These are phyloP conservation scores for Adansonia rubrostipa DNA, from an alignment of 441 rosid genomes.

Conservation along the genomic window DNA sequence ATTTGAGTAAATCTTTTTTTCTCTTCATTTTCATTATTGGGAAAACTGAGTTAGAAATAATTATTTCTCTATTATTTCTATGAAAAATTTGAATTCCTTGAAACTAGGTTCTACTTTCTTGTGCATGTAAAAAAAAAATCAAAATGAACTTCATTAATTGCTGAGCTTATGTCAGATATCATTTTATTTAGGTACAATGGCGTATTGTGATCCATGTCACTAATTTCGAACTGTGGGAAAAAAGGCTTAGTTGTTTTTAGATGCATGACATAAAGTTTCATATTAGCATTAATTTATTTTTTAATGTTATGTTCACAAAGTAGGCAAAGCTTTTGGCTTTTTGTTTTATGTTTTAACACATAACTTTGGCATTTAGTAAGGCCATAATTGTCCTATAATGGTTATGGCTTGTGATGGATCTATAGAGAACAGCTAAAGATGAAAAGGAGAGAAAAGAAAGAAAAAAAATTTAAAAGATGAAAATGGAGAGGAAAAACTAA, in stretches of 20 bases:
- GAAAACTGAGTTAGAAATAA: not conserved
- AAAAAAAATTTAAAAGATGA: too few species aligned
- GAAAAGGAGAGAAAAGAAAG: too few species aligned
- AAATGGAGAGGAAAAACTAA: too few species aligned
- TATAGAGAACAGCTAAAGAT: too few species aligned
- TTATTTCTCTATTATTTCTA: not conserved
- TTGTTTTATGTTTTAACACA: not conserved
- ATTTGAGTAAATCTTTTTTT: not conserved
- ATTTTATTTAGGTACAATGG: not conserved
- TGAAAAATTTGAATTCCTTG: not conserved
- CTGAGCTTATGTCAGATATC: not conserved
- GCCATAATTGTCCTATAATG: constrained; percentile 91
- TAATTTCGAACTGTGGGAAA: not conserved
- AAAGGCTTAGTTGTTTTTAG: not conserved
- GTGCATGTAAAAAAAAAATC: not conserved
- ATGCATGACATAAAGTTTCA: not conserved
- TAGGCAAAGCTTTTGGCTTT: constrained; percentile 1
- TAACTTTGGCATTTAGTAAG: constrained; percentile 45
- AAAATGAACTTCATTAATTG: not conserved
- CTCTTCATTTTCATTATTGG: not conserved
- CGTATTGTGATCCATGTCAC: too few species aligned
- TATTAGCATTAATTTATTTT: not conserved
- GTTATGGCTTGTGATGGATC: constrained; percentile 52
- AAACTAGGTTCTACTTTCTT: not conserved
- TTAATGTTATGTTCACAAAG: not conserved